phyloP scores from a whole-genome alignment of 176 grass and related monocot species.

The Hyparrhenia diplandra region DNA sequence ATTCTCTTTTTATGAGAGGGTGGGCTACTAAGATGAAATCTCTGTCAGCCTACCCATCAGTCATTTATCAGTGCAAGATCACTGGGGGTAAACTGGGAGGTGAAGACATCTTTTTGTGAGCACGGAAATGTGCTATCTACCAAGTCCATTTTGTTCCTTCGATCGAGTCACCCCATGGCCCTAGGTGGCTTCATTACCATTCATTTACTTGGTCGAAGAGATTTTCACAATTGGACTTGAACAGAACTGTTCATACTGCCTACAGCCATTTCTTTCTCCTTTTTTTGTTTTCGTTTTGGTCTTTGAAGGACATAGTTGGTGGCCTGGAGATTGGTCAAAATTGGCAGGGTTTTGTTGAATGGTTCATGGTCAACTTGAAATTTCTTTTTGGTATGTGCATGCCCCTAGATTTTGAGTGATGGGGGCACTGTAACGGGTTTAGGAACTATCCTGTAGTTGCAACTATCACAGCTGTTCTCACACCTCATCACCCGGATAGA shows the following conservation, averaged over 20 bases:
- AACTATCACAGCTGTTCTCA: neutral
- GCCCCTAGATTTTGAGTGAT: constrained; percentile 50
- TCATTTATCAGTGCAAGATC: constrained; percentile 13
- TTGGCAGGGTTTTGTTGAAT: constrained; percentile 12
- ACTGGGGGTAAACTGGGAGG: neutral
- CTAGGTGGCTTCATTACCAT: neutral
- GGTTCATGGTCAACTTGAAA: constrained; percentile 9
- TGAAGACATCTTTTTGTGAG: constrained; percentile 4
- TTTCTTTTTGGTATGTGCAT: neutral
- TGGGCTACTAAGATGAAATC: constrained; percentile 2
- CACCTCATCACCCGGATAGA: neutral
- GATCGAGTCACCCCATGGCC: neutral
- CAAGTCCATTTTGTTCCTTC: constrained; percentile 32
- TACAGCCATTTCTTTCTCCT: neutral
- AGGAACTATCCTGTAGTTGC: neutral
- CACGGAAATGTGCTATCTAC: neutral
- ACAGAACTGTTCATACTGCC: constrained; percentile 24
- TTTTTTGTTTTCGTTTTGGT: neutral
- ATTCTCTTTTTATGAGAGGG: constrained; percentile 69
- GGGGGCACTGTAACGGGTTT: constrained; percentile 40
- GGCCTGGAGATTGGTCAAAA: constrained; percentile 13
- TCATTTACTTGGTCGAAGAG: constrained; percentile 18
- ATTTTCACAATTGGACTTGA: constrained; percentile 22
- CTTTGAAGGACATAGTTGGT: constrained; percentile 4
- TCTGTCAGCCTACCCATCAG: neutral